Conservation (phyloP, 148 eudicot species). For the Cornus suecica region DNA sequence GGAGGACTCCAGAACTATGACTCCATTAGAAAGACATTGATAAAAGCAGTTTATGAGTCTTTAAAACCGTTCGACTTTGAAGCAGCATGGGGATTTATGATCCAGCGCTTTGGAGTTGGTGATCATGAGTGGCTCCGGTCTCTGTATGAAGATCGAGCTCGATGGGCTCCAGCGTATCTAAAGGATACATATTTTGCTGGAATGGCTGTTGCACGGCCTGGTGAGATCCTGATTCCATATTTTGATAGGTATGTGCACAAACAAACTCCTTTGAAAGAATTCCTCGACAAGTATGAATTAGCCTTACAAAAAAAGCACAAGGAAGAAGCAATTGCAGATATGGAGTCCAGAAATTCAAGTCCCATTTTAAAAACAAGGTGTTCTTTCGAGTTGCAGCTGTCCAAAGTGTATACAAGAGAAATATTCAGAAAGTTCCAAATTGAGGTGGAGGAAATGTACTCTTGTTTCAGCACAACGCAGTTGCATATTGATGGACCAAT, state of each 20-base stretch:
- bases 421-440: slow-evolving; percentile 60
- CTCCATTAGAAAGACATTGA: slow-evolving; percentile 42
- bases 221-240: slow-evolving; percentile 43
- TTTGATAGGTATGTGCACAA: slow-evolving; percentile 68
- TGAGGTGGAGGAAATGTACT: slow-evolving; percentile 84
- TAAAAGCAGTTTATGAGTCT: slow-evolving; percentile 53
- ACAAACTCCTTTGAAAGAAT: slow-evolving; percentile 73
- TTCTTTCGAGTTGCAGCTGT: slow-evolving; percentile 63
- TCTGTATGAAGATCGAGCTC: slow-evolving; percentile 62
- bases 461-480: slow-evolving; percentile 73
- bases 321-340: slow-evolving; percentile 65
- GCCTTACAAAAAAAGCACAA: slow-evolving; percentile 62
- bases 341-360: slow-evolving; percentile 49
- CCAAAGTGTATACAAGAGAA: slow-evolving; percentile 57
- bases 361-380: slow-evolving; percentile 58
- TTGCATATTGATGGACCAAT: slow-evolving; percentile 56
- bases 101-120: slow-evolving; percentile 45
- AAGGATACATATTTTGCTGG: slow-evolving; percentile 73
- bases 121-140: slow-evolving; percentile 68
- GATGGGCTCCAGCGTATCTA: slow-evolving; percentile 67
- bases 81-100: slow-evolving; percentile 62
- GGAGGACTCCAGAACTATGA: slow-evolving; percentile 65
- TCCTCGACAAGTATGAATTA: slow-evolving; percentile 72
- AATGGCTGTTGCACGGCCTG: slow-evolving; percentile 45
- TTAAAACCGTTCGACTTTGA: slow-evolving; percentile 67